Conservation (phyloP, 768 basidiomycete genomes). For the Pulveroboletus sp. region DNA sequence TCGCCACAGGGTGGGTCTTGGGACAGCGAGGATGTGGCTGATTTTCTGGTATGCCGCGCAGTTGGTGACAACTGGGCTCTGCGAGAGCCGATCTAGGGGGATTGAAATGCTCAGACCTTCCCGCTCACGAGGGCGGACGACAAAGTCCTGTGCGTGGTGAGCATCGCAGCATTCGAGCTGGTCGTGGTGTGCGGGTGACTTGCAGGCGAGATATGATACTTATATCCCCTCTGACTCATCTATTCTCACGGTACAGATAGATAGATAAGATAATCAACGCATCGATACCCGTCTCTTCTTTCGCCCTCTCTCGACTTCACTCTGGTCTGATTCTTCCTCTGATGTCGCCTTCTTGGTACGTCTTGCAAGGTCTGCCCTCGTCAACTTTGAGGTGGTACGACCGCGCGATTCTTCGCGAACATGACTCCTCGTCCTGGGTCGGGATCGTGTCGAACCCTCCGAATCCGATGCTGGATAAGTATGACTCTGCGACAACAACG, state of each 20-base stretch:
- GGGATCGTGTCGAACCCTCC: slow-evolving; percentile 16
- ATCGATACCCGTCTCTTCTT: slow-evolving; percentile 33
- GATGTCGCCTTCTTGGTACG: slow-evolving; percentile 4
- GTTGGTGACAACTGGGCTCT: slow-evolving; percentile 55
- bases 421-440: slow-evolving; percentile 23
- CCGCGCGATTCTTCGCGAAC: slow-evolving; percentile 23
- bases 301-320: slow-evolving; percentile 20
- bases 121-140: slow-evolving; percentile 57
- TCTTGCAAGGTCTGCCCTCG: background rate
- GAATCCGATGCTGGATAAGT: slow-evolving; percentile 19
- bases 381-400: slow-evolving; percentile 7
- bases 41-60: slow-evolving; percentile 71
- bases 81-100: slow-evolving; percentile 63
- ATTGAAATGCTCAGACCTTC: slow-evolving; percentile 79
- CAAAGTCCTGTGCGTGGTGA: slow-evolving; percentile 52
- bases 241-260: background rate
- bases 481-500: slow-evolving; percentile 22
- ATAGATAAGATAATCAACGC: background rate
- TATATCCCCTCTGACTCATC: background rate
- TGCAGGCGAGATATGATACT: background rate
- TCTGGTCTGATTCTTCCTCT: slow-evolving; percentile 10
- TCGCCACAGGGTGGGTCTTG: slow-evolving; percentile 40
- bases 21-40: slow-evolving; percentile 31
- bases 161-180: slow-evolving; percentile 68
- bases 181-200: slow-evolving; percentile 11